Conservation (phyloP, 202 grass and related monocot genomes). For the Alloteropsis angusta region DNA sequence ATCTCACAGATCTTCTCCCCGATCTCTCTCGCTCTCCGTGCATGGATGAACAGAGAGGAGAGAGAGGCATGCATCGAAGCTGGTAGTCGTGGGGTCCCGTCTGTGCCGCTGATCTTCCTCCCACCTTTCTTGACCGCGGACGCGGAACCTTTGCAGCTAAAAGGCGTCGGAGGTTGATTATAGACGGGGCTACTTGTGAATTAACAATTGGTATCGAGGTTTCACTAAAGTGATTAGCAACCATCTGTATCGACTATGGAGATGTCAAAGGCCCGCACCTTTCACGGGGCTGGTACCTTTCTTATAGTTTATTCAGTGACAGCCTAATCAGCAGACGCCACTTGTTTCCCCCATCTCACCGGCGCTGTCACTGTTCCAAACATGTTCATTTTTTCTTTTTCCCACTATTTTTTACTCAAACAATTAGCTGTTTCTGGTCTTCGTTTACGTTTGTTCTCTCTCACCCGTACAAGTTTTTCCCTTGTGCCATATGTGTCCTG, state of each 20-base stretch:
- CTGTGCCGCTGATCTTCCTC: constrained; percentile 16
- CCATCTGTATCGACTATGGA: background rate
- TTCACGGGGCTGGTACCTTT: constrained; percentile 4
- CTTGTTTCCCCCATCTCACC: constrained; percentile 1
- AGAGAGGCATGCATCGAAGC: background rate
- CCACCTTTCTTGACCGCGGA: constrained; percentile 34
- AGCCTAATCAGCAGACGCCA: constrained; percentile 25
- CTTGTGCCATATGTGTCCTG: background rate
- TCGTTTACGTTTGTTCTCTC: background rate
- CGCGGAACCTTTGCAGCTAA: background rate
- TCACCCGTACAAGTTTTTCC: background rate
- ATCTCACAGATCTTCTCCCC: background rate
- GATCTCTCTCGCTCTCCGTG: background rate
- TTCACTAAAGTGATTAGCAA: background rate
- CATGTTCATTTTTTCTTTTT: background rate
- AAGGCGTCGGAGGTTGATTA: constrained; percentile 2
- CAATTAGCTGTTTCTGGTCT: background rate
- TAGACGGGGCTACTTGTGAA: background rate
- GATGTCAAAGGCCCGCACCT: constrained; percentile 28
- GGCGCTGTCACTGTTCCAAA: background rate
- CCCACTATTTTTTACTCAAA: background rate
- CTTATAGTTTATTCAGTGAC: constrained; percentile 8
- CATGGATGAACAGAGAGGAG: background rate
- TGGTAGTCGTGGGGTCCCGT: background rate
- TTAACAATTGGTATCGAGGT: background rate